Conservation (phyloP, 192 early-diverging fungal species). For the Coemansia sp. region DNA sequence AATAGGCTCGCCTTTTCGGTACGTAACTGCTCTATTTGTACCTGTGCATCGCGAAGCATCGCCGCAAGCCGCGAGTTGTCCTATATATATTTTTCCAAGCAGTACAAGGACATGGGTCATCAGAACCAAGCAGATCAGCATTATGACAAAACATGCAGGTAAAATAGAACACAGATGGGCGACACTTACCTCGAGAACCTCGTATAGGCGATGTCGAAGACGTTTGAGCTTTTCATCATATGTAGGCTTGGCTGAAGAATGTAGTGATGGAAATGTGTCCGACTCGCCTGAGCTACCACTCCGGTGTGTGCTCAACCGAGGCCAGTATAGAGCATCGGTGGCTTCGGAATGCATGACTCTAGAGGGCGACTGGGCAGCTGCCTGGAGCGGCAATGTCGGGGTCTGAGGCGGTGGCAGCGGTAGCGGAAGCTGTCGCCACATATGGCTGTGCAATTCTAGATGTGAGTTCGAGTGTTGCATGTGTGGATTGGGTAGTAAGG, state of each 20-base stretch:
- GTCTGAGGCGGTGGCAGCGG: background rate
- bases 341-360: background rate
- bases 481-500: background rate
- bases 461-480: background rate
- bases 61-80: conserved; percentile 33
- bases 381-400: background rate
- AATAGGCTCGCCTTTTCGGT: conserved; percentile 12
- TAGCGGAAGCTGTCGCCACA: background rate
- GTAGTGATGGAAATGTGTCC: background rate
- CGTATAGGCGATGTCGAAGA: conserved; percentile 28
- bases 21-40: conserved; percentile 24
- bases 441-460: background rate
- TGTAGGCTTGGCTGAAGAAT: background rate
- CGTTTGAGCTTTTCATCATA: conserved; percentile 15
- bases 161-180: background rate
- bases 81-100: conserved; percentile 15
- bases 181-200: conserved; percentile 37
- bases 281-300: background rate
- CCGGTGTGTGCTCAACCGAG: background rate
- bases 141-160: background rate
- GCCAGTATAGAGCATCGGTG: background rate
- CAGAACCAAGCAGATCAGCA: conserved; percentile 5
- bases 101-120: background rate
- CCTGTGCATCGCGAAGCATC: conserved; percentile 24
- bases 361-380: background rate